Conservation (phyloP, 2,329 filamentous ascomycete species). For the Penicillium thymicola region DNA sequence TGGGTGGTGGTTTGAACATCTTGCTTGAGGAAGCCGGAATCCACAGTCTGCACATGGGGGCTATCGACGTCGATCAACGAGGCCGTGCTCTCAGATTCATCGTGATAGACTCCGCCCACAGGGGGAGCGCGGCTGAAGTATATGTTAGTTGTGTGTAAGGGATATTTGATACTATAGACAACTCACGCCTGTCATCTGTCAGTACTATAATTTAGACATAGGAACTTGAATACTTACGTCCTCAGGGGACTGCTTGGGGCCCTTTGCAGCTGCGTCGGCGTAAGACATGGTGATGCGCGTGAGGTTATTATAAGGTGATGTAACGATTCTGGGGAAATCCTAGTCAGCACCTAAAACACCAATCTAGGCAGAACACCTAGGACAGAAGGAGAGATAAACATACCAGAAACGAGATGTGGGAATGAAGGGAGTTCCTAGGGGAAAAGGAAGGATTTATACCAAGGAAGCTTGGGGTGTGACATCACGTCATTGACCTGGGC, state of each 20-base stretch:
- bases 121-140: slow-evolving; percentile 41
- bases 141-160: slow-evolving; percentile 8
- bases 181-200: slow-evolving; percentile 38
- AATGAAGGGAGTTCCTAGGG: slow-evolving; percentile 4
- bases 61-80: slow-evolving; percentile 49
- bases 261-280: slow-evolving; percentile 47
- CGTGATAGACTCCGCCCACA: slow-evolving; percentile 38
- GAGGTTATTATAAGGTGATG: background rate
- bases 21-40: slow-evolving; percentile 42
- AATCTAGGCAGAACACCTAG: background rate
- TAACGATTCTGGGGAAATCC: background rate
- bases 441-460: slow-evolving; percentile 23
- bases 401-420: slow-evolving; percentile 4
- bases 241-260: slow-evolving; percentile 46
- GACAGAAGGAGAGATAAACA: background rate
- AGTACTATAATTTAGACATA: background rate
- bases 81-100: slow-evolving; percentile 41
- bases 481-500: slow-evolving; percentile 33
- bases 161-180: background rate
- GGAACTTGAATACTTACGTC: slow-evolving; percentile 39
- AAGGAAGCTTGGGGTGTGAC: slow-evolving; percentile 25
- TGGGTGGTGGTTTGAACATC: slow-evolving; percentile 47
- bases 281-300: slow-evolving; percentile 43
- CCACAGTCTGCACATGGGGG: slow-evolving; percentile 45
- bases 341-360: background rate